Evolutionary conservation across 306 rosid species (phyloP), one percentile per base, ranked within the genome.

Genomic region (Medicago lupulina): DNA sequence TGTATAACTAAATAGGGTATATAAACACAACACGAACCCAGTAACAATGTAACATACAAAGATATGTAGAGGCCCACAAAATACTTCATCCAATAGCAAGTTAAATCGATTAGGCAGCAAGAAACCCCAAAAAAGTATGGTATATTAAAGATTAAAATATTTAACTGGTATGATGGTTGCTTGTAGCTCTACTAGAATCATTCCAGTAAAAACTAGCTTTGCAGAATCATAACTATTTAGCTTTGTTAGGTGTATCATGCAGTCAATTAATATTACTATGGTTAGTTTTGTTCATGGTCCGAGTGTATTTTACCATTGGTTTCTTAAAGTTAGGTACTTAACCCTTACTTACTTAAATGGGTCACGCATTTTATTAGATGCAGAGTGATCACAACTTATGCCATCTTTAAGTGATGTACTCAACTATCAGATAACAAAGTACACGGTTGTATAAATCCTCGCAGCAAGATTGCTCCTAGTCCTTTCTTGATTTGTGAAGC

Each of bases 121-220:
- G 43, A 73, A 58, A 73, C 43, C 60, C 25, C 55, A 57, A 55
- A 55, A 57, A 72, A 11, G 7, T 69, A 17, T n/a, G 67, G 53
- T 18, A 57, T 55, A 44, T 57, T 72, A 40, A 57, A 57, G 54
- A 55, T 40, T n/a, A 55, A 55, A 38, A 40, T 16, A 39, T 54
- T 13, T 55, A 31, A 39, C 50, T 57, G 44, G 40, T 72, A 55
- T 15, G 25, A 40, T 57, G 11, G 40, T 19, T 58, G 16, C 67
- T 59, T 54, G 38, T 71, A 19, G 51, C 18, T 71, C 76, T 72
- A 39, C 41, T 25, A 72, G 19, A 55, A 55, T 23, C 65, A 61
- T 61, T 61, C 67, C 19, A 14, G 40, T 15, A 28, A 28, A 61
- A 12, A 61, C 31, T 6, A 59, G 3, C 67, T 61, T 12, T 14